A percentile compares a stretch with the other conserved stretches of the same genome.
These are phyloP conservation scores for Cetradonia linearis DNA, from an alignment of 495 filamentous ascomycete species.

Conservation along the genomic window DNA sequence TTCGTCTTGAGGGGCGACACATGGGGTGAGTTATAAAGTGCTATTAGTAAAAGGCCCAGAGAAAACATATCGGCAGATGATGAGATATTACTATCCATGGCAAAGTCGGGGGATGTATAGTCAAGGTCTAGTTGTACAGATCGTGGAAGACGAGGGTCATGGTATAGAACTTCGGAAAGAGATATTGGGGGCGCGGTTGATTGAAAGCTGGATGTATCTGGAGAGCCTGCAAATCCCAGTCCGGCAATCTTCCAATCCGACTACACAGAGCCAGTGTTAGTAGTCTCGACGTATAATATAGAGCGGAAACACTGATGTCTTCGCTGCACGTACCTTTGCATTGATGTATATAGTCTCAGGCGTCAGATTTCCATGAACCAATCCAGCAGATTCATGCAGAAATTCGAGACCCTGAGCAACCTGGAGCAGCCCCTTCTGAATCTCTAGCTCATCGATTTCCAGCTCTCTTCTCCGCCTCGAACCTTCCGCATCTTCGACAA, in stretches of 20 bases:
- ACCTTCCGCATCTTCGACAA: slow-evolving; percentile 70
- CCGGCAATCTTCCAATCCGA: slow-evolving; percentile 98
- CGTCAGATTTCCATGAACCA: slow-evolving; percentile 89
- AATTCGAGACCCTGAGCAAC: slow-evolving; percentile 93
- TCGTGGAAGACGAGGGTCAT: slow-evolving; percentile 72
- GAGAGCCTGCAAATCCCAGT: slow-evolving; percentile 74
- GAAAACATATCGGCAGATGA: slow-evolving; percentile 82
- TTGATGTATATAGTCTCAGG: slow-evolving; percentile 94
- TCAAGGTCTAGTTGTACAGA: slow-evolving; percentile 85
- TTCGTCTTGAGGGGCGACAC: slow-evolving; percentile 72
- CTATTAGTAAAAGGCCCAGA: slow-evolving; percentile 74
- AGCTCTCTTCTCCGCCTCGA: slow-evolving; percentile 65
- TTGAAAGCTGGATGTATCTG: slow-evolving; percentile 54
- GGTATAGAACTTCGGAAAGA: slow-evolving; percentile 71
- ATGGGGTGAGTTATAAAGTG: slow-evolving; percentile 90
- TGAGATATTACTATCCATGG: slow-evolving; percentile 75
- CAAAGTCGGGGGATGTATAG: slow-evolving; percentile 88
- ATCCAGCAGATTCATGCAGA: slow-evolving; percentile 85
- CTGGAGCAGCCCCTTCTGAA: slow-evolving; percentile 90
- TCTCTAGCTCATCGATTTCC: slow-evolving; percentile 94
- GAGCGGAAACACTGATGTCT: slow-evolving; percentile 35
- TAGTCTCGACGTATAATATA: not conserved
- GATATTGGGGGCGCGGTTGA: slow-evolving; percentile 64
- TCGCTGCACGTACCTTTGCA: slow-evolving; percentile 44
- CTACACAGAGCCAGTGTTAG: slow-evolving; percentile 33